Percentiles rank a stretch among this genome's conserved stretches.
Conservation (phyloP, 768 basidiomycete species). For the Podaxis sp. region DNA sequence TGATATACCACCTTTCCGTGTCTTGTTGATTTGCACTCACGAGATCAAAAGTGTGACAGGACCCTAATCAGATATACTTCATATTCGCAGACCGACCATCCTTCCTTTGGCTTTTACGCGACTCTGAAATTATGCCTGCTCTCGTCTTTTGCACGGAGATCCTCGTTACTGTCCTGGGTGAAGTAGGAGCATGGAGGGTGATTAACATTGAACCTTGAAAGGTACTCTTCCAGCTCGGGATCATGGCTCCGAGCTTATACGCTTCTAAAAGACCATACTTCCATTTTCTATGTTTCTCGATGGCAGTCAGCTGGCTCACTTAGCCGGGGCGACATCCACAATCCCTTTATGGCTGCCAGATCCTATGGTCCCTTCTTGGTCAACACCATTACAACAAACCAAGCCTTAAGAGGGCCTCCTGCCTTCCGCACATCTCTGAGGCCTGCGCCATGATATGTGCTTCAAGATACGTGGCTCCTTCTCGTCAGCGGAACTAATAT, state of each 20-base stretch:
- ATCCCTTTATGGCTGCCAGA: not conserved
- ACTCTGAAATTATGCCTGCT: not conserved
- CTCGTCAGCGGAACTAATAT: conserved; percentile 4
- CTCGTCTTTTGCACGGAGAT: not conserved
- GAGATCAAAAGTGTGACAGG: not conserved
- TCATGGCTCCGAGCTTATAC: not conserved
- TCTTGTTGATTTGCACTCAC: not conserved
- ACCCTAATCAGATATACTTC: conserved; percentile 4
- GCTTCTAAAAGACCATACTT: conserved; percentile 1
- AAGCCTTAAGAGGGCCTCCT: not conserved
- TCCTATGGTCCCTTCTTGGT: not conserved
- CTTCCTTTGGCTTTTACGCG: conserved; percentile 2
- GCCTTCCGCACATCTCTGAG: not conserved
- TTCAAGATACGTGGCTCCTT: conserved; percentile 2
- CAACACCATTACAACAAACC: conserved; percentile 1
- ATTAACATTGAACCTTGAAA: conserved; percentile 1
- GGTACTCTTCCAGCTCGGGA: not conserved
- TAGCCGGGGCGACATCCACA: not conserved
- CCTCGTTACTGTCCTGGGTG: not conserved
- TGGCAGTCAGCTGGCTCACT: not conserved
- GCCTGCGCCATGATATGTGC: conserved; percentile 9
- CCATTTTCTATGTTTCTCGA: not conserved
- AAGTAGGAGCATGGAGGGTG: not conserved
- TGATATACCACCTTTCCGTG: not conserved
- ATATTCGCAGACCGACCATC: not conserved